Conservation (phyloP, 345 rosid genomes). For the Aurinia saxatilis region DNA sequence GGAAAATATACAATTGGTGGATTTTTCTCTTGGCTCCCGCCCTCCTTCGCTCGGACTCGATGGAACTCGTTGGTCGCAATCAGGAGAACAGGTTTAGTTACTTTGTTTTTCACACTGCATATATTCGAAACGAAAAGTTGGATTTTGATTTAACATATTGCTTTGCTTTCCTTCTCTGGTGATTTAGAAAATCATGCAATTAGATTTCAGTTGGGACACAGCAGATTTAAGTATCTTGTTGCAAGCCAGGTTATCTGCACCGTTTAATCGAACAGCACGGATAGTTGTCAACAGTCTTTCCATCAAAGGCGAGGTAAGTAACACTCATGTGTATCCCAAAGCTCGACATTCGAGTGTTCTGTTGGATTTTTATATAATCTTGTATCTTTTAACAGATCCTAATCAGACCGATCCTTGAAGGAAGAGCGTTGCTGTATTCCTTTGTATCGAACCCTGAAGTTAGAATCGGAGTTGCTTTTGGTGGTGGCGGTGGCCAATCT, state of each 20-base stretch:
- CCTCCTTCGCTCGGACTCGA: constrained; percentile 79
- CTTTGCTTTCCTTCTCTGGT: neutral
- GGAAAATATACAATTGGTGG: constrained; percentile 76
- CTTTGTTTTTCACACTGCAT: neutral
- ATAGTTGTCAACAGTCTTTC: constrained; percentile 87
- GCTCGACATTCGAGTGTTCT: neutral
- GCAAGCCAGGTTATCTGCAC: constrained; percentile 81
- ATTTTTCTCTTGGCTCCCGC: constrained; percentile 74
- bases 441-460: constrained; percentile 80
- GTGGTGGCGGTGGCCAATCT: constrained; percentile 95
- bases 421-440: constrained; percentile 77
- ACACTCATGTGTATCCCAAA: neutral
- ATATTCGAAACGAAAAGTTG: neutral
- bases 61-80: constrained; percentile 74
- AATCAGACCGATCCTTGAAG: constrained; percentile 72
- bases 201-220: constrained; percentile 88
- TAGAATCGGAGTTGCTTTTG: constrained; percentile 87
- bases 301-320: constrained; percentile 89
- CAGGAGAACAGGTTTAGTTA: constrained; percentile 75
- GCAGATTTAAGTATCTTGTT: constrained; percentile 75
- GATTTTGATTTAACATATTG: neutral
- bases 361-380: no score
- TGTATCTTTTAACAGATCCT: constrained; percentile 54
- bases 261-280: constrained; percentile 77
- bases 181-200: constrained; percentile 60